Base-by-base conservation (phyloP, 768 basidiomycete species). In the Suillus luteus region DNA sequence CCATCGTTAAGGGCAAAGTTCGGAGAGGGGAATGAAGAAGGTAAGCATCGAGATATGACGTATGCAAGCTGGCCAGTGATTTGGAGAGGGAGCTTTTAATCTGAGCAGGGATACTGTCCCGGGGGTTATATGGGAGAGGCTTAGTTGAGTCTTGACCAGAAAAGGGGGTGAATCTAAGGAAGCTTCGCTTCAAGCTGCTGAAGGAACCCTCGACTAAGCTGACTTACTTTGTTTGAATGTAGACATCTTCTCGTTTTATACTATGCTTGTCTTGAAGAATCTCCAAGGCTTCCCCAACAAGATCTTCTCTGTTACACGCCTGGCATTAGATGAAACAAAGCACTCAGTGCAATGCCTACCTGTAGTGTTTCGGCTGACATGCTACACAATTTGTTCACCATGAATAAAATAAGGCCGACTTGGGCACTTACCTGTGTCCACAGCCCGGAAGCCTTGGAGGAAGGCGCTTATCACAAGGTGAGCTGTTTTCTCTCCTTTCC, bases 401-500 rank as follows among this genome's bases (percentile, higher is more conserved):
- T 35, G 60, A n/a, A 19, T 22, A 35, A 22, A 59, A 60, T 14
- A 11, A 24, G 27, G 33, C 48, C 8, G 19, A 31, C 10, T 17
- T 37, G 17, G 10, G 41, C 72, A 75, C 80, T 65, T 74, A 82
- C 91, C 92, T n/a, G 91, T 93, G 69, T 95, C 93, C 35, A 95
- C 86, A 5, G 89, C 92, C 54, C 87, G 78, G 72, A 94, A 95
- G 6, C 93, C 93, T 66, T 85, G 82, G 44, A 89, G 75, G 62
- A 94, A 85, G 11, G 93, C 93, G 61, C 79, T 82, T 58, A 89
- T 76, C 22, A 94, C 92, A 3, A 93, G 82, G 5, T 79, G 75
- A 0, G 86, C 77, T 1, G 93, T 95, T 27, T 81, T 74, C 61
- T 90, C 88, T 69, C 87, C 87, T 79, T 95, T 95, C 92, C 91